Evolutionary conservation across 345 rosid species (phyloP), one percentile per base, ranked within the genome.

Genomic region (Camelina hispida): DNA sequence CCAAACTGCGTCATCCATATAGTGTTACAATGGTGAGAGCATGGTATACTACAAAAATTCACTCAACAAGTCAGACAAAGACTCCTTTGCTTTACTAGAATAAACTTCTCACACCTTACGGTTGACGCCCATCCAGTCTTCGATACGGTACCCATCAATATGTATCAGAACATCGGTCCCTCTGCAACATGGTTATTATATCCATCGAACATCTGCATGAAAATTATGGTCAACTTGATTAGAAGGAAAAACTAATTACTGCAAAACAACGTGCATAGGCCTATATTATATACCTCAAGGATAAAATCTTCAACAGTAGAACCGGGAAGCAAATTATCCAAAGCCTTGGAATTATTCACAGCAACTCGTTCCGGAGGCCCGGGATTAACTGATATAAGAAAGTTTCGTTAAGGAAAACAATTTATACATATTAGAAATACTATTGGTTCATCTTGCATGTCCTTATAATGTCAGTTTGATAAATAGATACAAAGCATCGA

Each of bases 181-280:
- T 82, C 62, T 34, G 7, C 11, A 35, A 83, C 80, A 65, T 86
- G 92, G 75, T 87, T 89, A 40, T 75, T 66, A 42, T 83, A 84
- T 18, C 70, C 76, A 80, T 89, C 96, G 72, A 86, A 75, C 81
- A 85, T 63, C 92, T 89, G 78, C 53, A 64, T n/a, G 46, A 55
- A 60, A 23, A 62, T 69, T 53, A 69, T 52, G 40, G 25, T 69
- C 57, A 62, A 8, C 9, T 46, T 62, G 44, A 54, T 15, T 32
- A 35, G 43, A 35, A 20, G 13, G 7, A 76, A 62, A 69, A 62
- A 7, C 12, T 53, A 40, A 76, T 67, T 14, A 50, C 52, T 59
- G 46, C 38, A 25, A 58, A 50, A 46, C 18, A 55, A 56, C 1
- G 5, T 58, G 59, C 61, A 46, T 38, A 40, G 16, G 17, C 62